Evolutionary conservation across 495 filamentous ascomycete species (phyloP).

Genomic region (Aspergillus conjunctus): DNA sequence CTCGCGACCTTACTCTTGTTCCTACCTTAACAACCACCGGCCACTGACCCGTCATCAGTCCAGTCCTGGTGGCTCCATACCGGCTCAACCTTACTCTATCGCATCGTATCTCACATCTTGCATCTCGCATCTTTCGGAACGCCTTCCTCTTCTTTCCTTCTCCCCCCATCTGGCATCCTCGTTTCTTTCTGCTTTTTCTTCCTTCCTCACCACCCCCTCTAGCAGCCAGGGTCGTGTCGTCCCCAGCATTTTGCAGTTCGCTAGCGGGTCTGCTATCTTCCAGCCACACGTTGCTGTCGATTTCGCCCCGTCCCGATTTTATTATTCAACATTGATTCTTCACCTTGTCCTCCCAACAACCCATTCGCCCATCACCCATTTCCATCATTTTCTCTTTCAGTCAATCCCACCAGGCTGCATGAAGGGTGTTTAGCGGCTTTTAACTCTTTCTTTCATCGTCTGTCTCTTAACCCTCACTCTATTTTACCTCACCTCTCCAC

Average conservation of each 20-base stretch:
- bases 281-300: conserved; percentile 35
- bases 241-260: conserved; percentile 25
- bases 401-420: conserved; percentile 15
- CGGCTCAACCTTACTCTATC: conserved; percentile 2
- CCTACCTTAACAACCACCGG: background rate
- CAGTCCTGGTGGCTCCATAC: background rate
- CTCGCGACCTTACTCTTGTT: background rate
- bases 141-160: conserved; percentile 6
- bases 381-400: conserved; percentile 19
- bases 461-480: conserved; percentile 13
- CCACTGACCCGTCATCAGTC: background rate
- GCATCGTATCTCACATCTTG: background rate
- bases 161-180: conserved; percentile 16
- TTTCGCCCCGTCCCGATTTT: conserved; percentile 26
- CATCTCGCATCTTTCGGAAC: conserved; percentile 9
- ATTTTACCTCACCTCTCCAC: conserved; percentile 12
- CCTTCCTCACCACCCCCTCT: conserved; percentile 9
- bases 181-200: conserved; percentile 24
- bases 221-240: conserved; percentile 6
- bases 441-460: conserved; percentile 19
- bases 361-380: conserved; percentile 10
- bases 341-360: conserved; percentile 19
- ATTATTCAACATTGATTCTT: conserved; percentile 18
- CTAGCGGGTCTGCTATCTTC: conserved; percentile 32
- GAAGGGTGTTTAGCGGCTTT: conserved; percentile 13